Evolutionary conservation across 306 rosid genomes (phyloP).

Genomic region (barrel medic (Medicago truncatula)): MtrunA17r5.0-ANR NC_053043.1:21190001-21190500

Average conservation of each 20-base stretch:
- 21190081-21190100: not conserved
- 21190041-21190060: not conserved
- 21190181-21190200: not conserved
- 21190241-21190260: not conserved
- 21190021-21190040: not conserved
- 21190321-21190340: not conserved
- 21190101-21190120: not conserved
- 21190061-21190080: not conserved
- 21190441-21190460: not conserved
- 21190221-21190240: not conserved
- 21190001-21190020: not conserved
- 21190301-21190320: constrained; percentile 1
- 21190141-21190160: not conserved
- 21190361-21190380: not conserved
- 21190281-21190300: not conserved
- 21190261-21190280: not conserved
- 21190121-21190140: not conserved
- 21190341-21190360: not conserved
- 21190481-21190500: not conserved
- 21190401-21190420: not conserved
- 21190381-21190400: not conserved
- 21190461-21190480: not conserved
- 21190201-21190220: not conserved
- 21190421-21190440: not conserved
- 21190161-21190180: not conserved